phyloP scores from a whole-genome alignment of 2,329 filamentous ascomycete species.

The Rhynchosporium secalis region DNA sequence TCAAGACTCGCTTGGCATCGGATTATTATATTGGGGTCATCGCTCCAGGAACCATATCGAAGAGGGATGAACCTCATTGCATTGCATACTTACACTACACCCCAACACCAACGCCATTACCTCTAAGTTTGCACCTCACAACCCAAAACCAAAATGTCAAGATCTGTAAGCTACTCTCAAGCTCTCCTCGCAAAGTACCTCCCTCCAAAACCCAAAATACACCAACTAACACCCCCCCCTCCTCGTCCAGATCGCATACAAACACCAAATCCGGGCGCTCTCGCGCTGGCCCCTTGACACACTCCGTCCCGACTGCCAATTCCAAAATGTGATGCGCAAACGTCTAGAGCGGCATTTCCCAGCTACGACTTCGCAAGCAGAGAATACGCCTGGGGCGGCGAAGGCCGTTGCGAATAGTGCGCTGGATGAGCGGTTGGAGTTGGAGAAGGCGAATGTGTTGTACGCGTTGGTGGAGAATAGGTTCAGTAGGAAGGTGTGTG shows the following conservation, averaged over 20 bases:
- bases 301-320: slow-evolving; percentile 62
- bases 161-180: slow-evolving; percentile 32
- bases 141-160: slow-evolving; percentile 32
- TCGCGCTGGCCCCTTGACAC: slow-evolving; percentile 64
- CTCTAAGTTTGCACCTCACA: neutral
- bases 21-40: neutral
- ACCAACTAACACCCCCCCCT: neutral
- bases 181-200: neutral
- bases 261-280: slow-evolving; percentile 52
- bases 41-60: neutral
- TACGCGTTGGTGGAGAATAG: slow-evolving; percentile 60
- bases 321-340: slow-evolving; percentile 55
- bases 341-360: slow-evolving; percentile 44
- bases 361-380: slow-evolving; percentile 17
- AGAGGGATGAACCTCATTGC: slow-evolving; percentile 10
- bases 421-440: slow-evolving; percentile 48
- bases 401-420: slow-evolving; percentile 19
- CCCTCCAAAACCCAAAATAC: neutral
- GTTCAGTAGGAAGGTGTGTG: slow-evolving; percentile 54
- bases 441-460: slow-evolving; percentile 59
- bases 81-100: no score
- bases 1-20: slow-evolving; percentile 7
- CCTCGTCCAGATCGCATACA: slow-evolving; percentile 44
- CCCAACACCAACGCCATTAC: neutral
- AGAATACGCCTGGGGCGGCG: slow-evolving; percentile 20